These are phyloP conservation scores for Trichoderma sp. DNA, from an alignment of 2,329 filamentous ascomycete genomes.

Conservation along the genomic window DNA sequence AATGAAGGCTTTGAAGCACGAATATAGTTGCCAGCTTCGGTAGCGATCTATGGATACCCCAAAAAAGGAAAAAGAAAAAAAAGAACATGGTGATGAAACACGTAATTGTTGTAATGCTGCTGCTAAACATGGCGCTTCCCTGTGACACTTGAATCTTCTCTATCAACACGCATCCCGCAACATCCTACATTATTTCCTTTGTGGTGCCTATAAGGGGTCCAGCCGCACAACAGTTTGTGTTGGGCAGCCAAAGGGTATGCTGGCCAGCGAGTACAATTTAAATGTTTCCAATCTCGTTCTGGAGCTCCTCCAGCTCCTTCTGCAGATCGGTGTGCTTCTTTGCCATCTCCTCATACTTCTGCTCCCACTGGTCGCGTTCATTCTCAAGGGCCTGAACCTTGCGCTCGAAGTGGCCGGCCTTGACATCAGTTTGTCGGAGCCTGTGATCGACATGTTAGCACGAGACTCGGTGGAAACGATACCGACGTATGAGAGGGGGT, in stretches of 20 bases:
- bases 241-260: not conserved
- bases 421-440: constrained; percentile 98
- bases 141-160: constrained; percentile 30
- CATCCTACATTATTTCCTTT: constrained; percentile 6
- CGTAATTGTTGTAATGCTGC: constrained; percentile 32
- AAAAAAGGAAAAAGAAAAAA: constrained; percentile 31
- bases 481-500: not conserved
- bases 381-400: constrained; percentile 96
- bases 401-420: constrained; percentile 98
- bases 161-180: constrained; percentile 28
- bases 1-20: not conserved
- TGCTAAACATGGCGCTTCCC: constrained; percentile 34
- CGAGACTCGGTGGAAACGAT: not conserved
- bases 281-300: constrained; percentile 90
- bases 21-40: constrained; percentile 1
- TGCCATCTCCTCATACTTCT: constrained; percentile 96
- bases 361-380: constrained; percentile 91
- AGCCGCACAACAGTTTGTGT: not conserved
- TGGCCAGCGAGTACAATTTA: constrained; percentile 52
- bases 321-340: constrained; percentile 82
- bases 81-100: constrained; percentile 32
- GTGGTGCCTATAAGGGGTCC: not conserved
- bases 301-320: constrained; percentile 91
- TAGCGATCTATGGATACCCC: constrained; percentile 36
- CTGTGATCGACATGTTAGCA: constrained; percentile 49